Base-by-base conservation (phyloP, 176 grass and related monocot genomes). In the Triticum dicoccoides region DNA sequence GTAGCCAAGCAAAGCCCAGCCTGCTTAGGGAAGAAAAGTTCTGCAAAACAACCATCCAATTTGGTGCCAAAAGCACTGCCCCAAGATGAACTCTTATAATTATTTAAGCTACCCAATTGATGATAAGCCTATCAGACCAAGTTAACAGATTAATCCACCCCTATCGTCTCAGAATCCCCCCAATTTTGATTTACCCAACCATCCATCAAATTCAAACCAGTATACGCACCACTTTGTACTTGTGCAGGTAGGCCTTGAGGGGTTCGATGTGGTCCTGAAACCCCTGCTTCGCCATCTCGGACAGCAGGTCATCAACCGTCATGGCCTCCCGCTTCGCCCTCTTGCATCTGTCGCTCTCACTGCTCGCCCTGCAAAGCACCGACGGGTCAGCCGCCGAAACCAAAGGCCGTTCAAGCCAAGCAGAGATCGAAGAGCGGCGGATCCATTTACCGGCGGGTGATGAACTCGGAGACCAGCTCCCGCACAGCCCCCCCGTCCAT, bases 381-480 rank as follows among this genome's bases (percentile, higher is more conserved):
- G 42, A 79, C 78, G 56, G 65, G 65, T 85, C 78, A 91, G 61
- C 69, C 59, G 29, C 33, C 34, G 1, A 59, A 81, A 23, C 13
- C 0, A n/a, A 38, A 75, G 18, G 8, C 33, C 77, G 65, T 78
- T 15, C 25, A 6, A 11, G 4, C 39, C 23, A 84, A 81, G 38
- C 69, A 69, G 83, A 84, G 41, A 5, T 56, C 52, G 6, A 17
- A 6, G 13, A 69, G 8, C 5, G 62, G 92, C 92, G 88, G 20
- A 37, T 37, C 21, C 38, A 14, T 24, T 73, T 44, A 73, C 69
- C 41, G 38, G 69, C 69, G 41, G 49, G 93, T 92, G 75, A 92
- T 86, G 83, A 95, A 95, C 90, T 92, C 86, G 14, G 93, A 92
- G 70, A 89, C 88, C 71, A 90, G 92, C 83, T 95, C 88, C 93